Evolutionary conservation across 805 yeast species (phyloP).

Genomic region (Helenozyma baotianmanensis): DNA sequence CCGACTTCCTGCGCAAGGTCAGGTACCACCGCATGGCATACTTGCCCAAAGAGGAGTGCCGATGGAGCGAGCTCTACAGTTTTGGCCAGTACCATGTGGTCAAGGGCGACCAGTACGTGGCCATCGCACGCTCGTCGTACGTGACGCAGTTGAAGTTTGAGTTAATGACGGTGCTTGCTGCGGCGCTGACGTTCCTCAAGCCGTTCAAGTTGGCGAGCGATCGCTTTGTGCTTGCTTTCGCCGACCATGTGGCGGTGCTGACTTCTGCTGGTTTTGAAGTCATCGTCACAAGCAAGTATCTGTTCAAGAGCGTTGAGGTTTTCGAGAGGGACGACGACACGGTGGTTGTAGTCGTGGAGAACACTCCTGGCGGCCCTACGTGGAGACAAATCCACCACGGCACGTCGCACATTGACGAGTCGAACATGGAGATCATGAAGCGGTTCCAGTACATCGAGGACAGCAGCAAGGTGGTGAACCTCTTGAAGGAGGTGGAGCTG

Average conservation of each 20-base stretch:
- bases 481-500: neutral
- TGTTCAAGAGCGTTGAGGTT: conserved; percentile 1
- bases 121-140: conserved; percentile 2
- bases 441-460: neutral
- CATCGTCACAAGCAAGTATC: conserved; percentile 7
- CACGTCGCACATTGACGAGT: neutral
- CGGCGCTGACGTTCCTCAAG: conserved; percentile 5
- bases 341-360: conserved; percentile 8
- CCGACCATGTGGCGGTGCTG: conserved; percentile 11
- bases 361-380: conserved; percentile 7
- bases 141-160: neutral
- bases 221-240: conserved; percentile 5
- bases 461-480: too few species aligned
- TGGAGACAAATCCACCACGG: conserved; percentile 7
- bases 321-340: neutral
- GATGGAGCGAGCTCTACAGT: conserved; percentile 4
- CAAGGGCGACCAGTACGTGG: conserved; percentile 7
- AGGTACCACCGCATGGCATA: neutral
- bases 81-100: conserved; percentile 8
- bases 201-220: conserved; percentile 5
- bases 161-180: conserved; percentile 2
- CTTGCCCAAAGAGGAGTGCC: conserved; percentile 1
- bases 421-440: neutral
- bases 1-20: neutral
- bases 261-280: conserved; percentile 5